Conservation (phyloP, 192 early-diverging fungal species). For the Gamsiella multidivaricata region DNA sequence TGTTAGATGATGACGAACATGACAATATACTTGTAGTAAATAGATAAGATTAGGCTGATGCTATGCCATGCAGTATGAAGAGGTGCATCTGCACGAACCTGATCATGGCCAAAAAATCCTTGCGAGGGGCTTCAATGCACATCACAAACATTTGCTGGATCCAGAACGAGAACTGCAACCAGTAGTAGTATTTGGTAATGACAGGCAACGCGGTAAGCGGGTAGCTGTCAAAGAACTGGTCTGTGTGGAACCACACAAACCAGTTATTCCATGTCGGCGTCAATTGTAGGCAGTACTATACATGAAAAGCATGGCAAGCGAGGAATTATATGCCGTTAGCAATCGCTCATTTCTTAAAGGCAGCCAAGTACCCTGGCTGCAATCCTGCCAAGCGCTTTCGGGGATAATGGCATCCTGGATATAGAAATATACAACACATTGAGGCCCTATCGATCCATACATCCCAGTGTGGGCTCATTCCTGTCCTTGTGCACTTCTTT, state of each 20-base stretch:
- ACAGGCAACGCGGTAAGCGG: conserved; percentile 69
- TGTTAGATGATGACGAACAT: too few species aligned
- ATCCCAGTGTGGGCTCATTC: too few species aligned
- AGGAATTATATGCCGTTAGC: too few species aligned
- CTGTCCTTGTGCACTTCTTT: too few species aligned
- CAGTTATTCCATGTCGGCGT: conserved; percentile 50
- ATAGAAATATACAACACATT: too few species aligned
- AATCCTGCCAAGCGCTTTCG: too few species aligned
- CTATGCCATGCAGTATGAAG: neutral
- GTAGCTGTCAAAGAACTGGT: conserved; percentile 74
- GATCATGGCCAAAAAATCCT: conserved; percentile 77
- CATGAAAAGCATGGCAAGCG: neutral
- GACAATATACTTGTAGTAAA: too few species aligned
- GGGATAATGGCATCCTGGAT: too few species aligned
- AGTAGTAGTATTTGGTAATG: conserved; percentile 78
- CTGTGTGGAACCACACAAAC: conserved; percentile 72
- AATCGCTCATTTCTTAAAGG: too few species aligned
- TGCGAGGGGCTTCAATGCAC: conserved; percentile 76
- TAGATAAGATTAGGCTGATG: neutral
- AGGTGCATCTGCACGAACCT: conserved; percentile 5
- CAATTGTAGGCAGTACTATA: conserved; percentile 43
- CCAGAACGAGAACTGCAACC: conserved; percentile 81
- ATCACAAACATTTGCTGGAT: conserved; percentile 82
- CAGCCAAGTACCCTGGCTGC: too few species aligned
- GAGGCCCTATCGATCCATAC: too few species aligned